Base-by-base conservation (phyloP, 2,329 filamentous ascomycete genomes). In the Sclerotinia borealis region DNA sequence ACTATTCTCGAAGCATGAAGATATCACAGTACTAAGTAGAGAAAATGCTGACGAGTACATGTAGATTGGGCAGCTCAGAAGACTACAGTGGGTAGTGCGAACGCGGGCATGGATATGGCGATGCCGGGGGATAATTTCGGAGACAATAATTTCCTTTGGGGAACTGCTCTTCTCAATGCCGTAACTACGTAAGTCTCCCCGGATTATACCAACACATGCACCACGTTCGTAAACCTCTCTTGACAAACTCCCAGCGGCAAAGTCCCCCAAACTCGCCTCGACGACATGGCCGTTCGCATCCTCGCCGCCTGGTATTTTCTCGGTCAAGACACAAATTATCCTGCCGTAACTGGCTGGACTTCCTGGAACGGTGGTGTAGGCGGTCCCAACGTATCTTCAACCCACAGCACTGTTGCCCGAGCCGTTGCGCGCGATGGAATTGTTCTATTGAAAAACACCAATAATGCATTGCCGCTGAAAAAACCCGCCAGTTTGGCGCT, bases 61-160 rank as follows among this genome's bases (percentile, higher is more conserved):
- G 76, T 74, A 60, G 91, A 95, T 75, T 95, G 91, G 91, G 79
- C 82, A 68, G 91, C 88, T 2, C 89, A 92, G 71, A 89, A 93
- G 76, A 85, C 85, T 29, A 91, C 89, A 65, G 83, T 85, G 10
- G 81, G 81, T 11, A 81, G 82, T 59, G 85, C 89, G 29, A 80
- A 88, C 66, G 83, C 85, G 29, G 91, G 91, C 34, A 74, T 93
- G 66, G 72, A 93, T 74, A 91, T 92, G 89, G 86, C 86, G 2
- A 93, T 93, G 89, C 89, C 89, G 0, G 91, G 91, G 64, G 85
- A 78, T 59, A 79, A 83, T 69, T 85, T 75, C 71, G 84, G 83
- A 72, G 78, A 80, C 51, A 76, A 76, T 37, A 66, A 66, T 19
- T 73, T 84, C 3, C 78, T 82, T 43, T 87, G 85, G 84, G 85